Evolutionary conservation across 768 basidiomycete species (phyloP).

Genomic region (Mrakia hoshinonis): DNA sequence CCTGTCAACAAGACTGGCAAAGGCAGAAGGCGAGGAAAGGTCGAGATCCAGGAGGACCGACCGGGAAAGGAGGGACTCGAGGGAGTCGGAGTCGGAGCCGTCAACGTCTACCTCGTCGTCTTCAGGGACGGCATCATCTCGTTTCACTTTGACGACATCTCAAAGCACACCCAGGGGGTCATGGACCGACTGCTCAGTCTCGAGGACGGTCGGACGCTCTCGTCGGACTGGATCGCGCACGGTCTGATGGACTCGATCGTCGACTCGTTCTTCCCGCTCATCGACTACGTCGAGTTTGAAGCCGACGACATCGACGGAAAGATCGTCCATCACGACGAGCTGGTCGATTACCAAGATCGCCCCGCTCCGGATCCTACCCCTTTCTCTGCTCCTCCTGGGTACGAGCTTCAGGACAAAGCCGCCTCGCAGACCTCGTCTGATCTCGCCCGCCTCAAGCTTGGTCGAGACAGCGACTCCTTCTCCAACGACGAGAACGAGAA

Average conservation of each 20-base stretch:
- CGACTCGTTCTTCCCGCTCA: constrained; percentile 80
- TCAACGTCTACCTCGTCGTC: constrained; percentile 80
- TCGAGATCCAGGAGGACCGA: constrained; percentile 45
- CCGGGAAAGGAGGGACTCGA: constrained; percentile 46
- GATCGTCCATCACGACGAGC: constrained; percentile 44
- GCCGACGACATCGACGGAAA: constrained; percentile 66
- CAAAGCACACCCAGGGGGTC: constrained; percentile 73
- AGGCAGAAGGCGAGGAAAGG: constrained; percentile 35
- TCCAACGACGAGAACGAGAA: background rate
- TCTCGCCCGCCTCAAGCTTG: background rate
- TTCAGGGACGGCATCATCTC: constrained; percentile 71
- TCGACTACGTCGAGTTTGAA: constrained; percentile 71
- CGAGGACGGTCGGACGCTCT: constrained; percentile 57
- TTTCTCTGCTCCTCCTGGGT: too few relatives aligned
- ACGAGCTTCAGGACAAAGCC: too few relatives aligned
- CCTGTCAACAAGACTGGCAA: background rate
- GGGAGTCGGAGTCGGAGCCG: constrained; percentile 55
- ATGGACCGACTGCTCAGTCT: constrained; percentile 59
- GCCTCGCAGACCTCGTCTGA: background rate
- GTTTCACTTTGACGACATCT: constrained; percentile 83
- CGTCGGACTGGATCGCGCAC: constrained; percentile 90
- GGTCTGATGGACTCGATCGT: constrained; percentile 86
- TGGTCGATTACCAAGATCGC: background rate
- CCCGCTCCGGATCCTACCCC: background rate
- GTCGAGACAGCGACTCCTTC: background rate